phyloP scores from a whole-genome alignment of 2,329 filamentous ascomycete species.

The Ophiostoma montium region DNA sequence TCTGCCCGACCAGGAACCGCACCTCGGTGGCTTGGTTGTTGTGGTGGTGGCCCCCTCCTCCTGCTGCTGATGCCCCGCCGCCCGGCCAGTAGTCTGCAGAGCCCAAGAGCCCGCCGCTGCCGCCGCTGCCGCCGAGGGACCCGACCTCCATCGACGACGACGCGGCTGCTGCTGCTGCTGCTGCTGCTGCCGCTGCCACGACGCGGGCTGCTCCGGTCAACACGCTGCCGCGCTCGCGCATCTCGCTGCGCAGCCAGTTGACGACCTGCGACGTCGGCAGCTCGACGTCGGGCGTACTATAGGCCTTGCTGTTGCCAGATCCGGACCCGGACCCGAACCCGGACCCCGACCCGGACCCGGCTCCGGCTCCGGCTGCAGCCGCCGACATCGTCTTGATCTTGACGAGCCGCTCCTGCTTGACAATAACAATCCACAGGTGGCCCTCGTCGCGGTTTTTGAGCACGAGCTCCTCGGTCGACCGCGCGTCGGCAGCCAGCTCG shows the following conservation, averaged over 20 bases:
- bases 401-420: constrained; percentile 59
- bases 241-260: constrained; percentile 66
- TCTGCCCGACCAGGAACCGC: constrained; percentile 68
- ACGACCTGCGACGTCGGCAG: constrained; percentile 59
- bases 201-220: constrained; percentile 12
- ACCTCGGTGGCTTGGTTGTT: constrained; percentile 47
- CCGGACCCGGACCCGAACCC: too few relatives aligned
- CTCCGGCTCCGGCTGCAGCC: neutral
- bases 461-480: constrained; percentile 66
- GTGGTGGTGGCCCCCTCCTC: too few relatives aligned
- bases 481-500: constrained; percentile 69
- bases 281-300: constrained; percentile 61
- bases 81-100: too few relatives aligned
- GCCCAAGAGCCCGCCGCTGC: too few relatives aligned
- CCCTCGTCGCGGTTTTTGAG: constrained; percentile 62
- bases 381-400: constrained; percentile 62
- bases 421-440: constrained; percentile 77
- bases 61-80: too few relatives aligned
- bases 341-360: too few relatives aligned
- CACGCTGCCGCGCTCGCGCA: constrained; percentile 43
- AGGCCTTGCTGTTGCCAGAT: constrained; percentile 44
- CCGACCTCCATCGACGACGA: constrained; percentile 19
- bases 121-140: constrained; percentile 11
- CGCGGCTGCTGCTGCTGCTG: too few relatives aligned
- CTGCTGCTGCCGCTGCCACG: constrained; percentile 9